Base-by-base conservation (phyloP, 2,329 filamentous ascomycete species). In the Colletotrichum somersetense region DNA sequence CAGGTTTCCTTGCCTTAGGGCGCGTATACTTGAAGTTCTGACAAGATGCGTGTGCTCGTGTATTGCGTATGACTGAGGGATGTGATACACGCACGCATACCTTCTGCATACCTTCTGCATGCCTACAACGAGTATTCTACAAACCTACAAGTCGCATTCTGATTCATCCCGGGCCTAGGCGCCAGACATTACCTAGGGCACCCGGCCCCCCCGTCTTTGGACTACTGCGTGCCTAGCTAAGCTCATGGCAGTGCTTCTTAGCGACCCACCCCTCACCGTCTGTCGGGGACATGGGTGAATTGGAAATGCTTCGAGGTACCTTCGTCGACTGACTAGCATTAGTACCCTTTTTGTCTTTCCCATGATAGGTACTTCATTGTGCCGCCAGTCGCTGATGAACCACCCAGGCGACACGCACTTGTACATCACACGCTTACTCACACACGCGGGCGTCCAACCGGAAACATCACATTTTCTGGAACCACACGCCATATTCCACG, bases 271-370 rank as follows among this genome's bases (percentile, higher is more conserved):
- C 64, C 40, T 35, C 23, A 23, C 7, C 46, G 35, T 53, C 46
- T 35, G 33, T 26, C 46, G 10, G 38, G 12, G 38, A 46, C 38
- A 58, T 38, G 52, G 62, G 35, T 46, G n/a, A n/a, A 40, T 57
- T 46, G 52, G 30, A 68, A 63, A 71, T 68, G 58, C 58, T 71
- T 63, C 58, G 58, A 58, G 53, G 66, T 59, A 53, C 69, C 52
- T 46, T 46, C 46, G 12, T 46, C 46, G 12, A 46, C 42, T 68
- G 44, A 52, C 65, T 63, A 71, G 35, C 20, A 23, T 42, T 44
- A 53, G 38, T 35, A 26, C 48, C 18, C 26, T 55, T 55, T 53
- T 2, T n/a, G 23, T 26, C 18, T n/a, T 6, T 23, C 20, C 5
- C 16, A 42, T 42, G 5, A 18, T 30, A 55, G 23, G 5, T 23